Conservation (phyloP, 2,329 filamentous ascomycete genomes). For the Cladophialophora carrionii region DNA sequence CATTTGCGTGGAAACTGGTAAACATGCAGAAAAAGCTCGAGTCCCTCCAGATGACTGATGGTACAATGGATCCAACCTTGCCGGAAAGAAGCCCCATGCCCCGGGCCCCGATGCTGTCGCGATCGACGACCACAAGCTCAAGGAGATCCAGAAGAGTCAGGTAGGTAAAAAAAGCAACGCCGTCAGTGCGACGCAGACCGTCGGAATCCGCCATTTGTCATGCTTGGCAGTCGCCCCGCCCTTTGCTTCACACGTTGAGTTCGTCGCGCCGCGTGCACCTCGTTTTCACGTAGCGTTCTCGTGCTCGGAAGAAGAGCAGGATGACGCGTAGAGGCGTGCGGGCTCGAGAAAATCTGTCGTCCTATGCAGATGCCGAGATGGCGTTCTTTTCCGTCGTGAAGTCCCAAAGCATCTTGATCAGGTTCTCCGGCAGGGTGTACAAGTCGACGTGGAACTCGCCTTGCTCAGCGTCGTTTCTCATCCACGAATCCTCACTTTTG, state of each 20-base stretch:
- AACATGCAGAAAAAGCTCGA: constrained; percentile 5
- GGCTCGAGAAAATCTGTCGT: not conserved
- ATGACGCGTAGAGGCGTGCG: not conserved
- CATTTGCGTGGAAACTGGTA: constrained; percentile 1
- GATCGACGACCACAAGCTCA: not conserved
- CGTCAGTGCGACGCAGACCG: not conserved
- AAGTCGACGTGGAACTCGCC: constrained; percentile 98
- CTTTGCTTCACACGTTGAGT: not conserved
- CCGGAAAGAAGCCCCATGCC: not conserved
- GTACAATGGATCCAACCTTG: constrained; percentile 18
- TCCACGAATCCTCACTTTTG: constrained; percentile 91
- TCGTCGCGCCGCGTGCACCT: constrained; percentile 1
- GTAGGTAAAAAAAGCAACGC: not conserved
- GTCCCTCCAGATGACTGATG: constrained; percentile 15
- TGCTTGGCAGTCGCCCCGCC: not conserved
- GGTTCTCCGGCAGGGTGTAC: constrained; percentile 87
- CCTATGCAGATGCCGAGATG: constrained; percentile 34
- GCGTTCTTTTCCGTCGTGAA: constrained; percentile 60
- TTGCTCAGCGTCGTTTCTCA: constrained; percentile 94
- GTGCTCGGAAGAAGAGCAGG: not conserved
- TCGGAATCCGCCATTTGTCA: not conserved
- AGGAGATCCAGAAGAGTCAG: constrained; percentile 13
- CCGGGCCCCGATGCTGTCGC: not conserved
- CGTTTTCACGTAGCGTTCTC: not conserved
- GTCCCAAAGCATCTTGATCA: constrained; percentile 96